Percentiles rank a stretch among this genome's conserved stretches.
These are phyloP conservation scores for Colletotrichum somersetense DNA, from an alignment of 2,329 filamentous ascomycete genomes.

Conservation along the genomic window DNA sequence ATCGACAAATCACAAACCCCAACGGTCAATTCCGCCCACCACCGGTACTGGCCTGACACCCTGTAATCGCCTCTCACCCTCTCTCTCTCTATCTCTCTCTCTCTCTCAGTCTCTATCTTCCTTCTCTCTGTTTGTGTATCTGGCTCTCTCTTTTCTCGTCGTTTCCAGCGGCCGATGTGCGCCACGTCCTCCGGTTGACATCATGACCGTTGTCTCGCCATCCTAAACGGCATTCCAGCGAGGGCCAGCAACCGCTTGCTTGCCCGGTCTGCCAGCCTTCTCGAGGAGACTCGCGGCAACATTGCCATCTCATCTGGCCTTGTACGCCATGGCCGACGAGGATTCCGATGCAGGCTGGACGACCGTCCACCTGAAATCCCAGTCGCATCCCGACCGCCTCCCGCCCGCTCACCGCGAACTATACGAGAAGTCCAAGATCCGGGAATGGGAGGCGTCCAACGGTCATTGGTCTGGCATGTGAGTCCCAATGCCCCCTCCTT, in stretches of 20 bases:
- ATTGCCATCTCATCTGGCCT: neutral
- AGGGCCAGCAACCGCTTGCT: neutral
- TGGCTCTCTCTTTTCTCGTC: too few relatives aligned
- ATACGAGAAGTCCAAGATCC: slow-evolving; percentile 45
- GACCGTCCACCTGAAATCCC: slow-evolving; percentile 45
- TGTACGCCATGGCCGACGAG: slow-evolving; percentile 44
- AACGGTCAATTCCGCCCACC: neutral
- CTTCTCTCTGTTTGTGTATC: neutral
- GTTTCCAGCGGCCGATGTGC: neutral
- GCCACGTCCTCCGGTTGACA: neutral
- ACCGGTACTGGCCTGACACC: neutral
- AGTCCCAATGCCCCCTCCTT: neutral
- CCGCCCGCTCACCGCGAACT: slow-evolving; percentile 45
- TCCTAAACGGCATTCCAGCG: neutral
- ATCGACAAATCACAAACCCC: slow-evolving; percentile 3
- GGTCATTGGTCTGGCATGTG: slow-evolving; percentile 49
- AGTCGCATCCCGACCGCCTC: slow-evolving; percentile 45
- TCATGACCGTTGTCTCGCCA: neutral
- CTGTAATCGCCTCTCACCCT: neutral
- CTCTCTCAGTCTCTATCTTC: too few relatives aligned
- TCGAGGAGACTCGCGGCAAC: neutral
- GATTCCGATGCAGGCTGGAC: slow-evolving; percentile 46
- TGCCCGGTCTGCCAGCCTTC: too few relatives aligned
- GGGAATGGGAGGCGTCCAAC: slow-evolving; percentile 46
- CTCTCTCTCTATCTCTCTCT: too few relatives aligned